A percentile compares a stretch with the other conserved stretches of the same genome.
These are phyloP conservation scores for Kandelia obovata DNA, from an alignment of 345 rosid genomes.

Conservation along the genomic window DNA sequence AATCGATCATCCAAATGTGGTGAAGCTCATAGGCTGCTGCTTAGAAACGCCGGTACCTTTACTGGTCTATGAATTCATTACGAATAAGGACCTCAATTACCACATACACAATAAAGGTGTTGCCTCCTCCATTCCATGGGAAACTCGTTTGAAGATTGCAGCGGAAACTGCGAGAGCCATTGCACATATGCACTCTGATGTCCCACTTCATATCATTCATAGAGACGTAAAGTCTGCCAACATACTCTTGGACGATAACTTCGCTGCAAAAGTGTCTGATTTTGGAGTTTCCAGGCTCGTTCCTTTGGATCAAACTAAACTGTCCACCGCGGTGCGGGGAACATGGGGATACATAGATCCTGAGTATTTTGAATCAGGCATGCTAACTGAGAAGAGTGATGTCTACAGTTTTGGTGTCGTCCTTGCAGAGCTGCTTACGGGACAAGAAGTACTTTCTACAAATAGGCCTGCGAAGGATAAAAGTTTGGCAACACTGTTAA, in stretches of 20 bases:
- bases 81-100: constrained; percentile 18
- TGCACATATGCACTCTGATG: constrained; percentile 30
- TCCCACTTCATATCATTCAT: constrained; percentile 36
- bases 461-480: constrained; percentile 13
- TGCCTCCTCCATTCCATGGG: constrained; percentile 25
- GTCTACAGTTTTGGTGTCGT: constrained; percentile 24
- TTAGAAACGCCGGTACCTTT: constrained; percentile 27
- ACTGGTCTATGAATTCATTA: constrained; percentile 26
- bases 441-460: constrained; percentile 11
- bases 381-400: constrained; percentile 25
- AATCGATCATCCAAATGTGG: constrained; percentile 28
- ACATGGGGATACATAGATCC: constrained; percentile 35
- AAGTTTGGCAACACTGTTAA: constrained; percentile 27
- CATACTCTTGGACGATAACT: constrained; percentile 18
- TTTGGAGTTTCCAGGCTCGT: constrained; percentile 31
- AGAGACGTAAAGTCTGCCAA: constrained; percentile 41
- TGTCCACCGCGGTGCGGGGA: constrained; percentile 25
- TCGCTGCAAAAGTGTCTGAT: constrained; percentile 23
- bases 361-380: constrained; percentile 23
- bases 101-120: constrained; percentile 13
- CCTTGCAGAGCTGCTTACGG: constrained; percentile 12
- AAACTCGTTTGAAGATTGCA: constrained; percentile 33
- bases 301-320: constrained; percentile 17
- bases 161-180: constrained; percentile 37
- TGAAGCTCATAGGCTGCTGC: constrained; percentile 26